Base-by-base conservation (phyloP, 2,329 filamentous ascomycete species). In the Fusarium floridanum region DNA sequence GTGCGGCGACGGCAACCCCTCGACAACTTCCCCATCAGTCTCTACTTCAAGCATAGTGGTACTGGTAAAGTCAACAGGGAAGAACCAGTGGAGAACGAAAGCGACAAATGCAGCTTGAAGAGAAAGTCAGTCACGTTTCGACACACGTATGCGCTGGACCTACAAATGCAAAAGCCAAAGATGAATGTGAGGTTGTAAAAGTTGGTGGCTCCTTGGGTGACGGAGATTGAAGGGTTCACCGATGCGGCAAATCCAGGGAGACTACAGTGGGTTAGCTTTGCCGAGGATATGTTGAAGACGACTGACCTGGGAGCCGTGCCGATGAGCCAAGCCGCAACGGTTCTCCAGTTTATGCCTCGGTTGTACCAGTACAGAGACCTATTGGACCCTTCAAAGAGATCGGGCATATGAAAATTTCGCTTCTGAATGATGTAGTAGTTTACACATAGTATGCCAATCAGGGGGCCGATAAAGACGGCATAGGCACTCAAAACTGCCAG, bases 401-500 rank as follows among this genome's bases (percentile, higher is more conserved):
- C 53, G 16, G 53, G 53, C 2, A 32, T 10, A 29, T 56, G 53
- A 5, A 56, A 56, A 1, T n/a, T 56, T 12, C 17, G 53, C 4
- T 56, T 56, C 27, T 56, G 53, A n/a, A 56, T 56, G 16, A 56
- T 34, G 10, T 56, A 56, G 53, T 56, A 56, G n/a, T 56, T 56
- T 11, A 56, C 53, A 34, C 53, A 56, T 6, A 56, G 53, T 29
- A 56, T 27, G 7, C 53, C 53, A 29, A 56, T 56, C 17, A 56
- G 29, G 4, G 53, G 53, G 2, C 53, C 53, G 29, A 56, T 56
- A 29, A 56, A 56, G 6, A 56, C 53, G 12, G 53, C 53, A 11
- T 56, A 56, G 24, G 53, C 53, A n/a, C 53, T 56, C 16, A 56
- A 29, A 27, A 56, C 53, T 6, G 53, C 53, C 1, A 56, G 24